Evolutionary conservation across 192 early-diverging fungal species (phyloP), one percentile per base, ranked within the genome.

Genomic region (Dimargaris cristalligena): DNA sequence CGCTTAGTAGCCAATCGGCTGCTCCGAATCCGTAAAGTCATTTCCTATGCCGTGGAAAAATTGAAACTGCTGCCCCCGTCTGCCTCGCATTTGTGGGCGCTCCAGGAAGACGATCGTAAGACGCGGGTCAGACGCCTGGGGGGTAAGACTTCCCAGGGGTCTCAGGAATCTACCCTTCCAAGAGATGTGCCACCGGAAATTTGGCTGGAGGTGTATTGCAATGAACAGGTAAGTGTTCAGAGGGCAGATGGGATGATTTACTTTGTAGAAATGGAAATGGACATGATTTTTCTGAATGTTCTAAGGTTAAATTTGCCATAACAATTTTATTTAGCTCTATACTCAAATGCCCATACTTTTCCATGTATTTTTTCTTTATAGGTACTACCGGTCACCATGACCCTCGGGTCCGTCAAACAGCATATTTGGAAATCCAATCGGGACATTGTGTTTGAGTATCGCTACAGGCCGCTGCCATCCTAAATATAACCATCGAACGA

Each of bases 1-100:
- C 77, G 89, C 4, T 70, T 99, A 31, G 80, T 82, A 23, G 92
- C 92, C 18, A 91, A 89, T 56, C 73, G 91, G 30, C 89, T 94
- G 79, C 71, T 99, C 38, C 76, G 94, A 16, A 76, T 91, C 4
- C 74, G 87, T 26, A 97, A 97, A 66, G 72, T 99, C 31, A 58
- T 87, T 4, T 68, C 76, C 20, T 93, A 94, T 67, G 77, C 94
- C 9, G 83, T 80, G 1, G 91, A 97, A 18, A 88, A 88, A 67
- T 62, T 91, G 25, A 71, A 75, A 14, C 51, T 86, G n/a, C 45
- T 61, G n/a, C 66, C 63, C 35, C 64, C 51, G 11, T 10, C 48
- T 50, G 60, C 49, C 1, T n/a, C 31, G 25, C 59, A 64, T 52
- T 26, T 45, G 58, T 58, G 65, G 60, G 32, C 34, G 38, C 48